Base-by-base conservation (phyloP, 2,329 filamentous ascomycete species). In the Xylariales sp. region DNA sequence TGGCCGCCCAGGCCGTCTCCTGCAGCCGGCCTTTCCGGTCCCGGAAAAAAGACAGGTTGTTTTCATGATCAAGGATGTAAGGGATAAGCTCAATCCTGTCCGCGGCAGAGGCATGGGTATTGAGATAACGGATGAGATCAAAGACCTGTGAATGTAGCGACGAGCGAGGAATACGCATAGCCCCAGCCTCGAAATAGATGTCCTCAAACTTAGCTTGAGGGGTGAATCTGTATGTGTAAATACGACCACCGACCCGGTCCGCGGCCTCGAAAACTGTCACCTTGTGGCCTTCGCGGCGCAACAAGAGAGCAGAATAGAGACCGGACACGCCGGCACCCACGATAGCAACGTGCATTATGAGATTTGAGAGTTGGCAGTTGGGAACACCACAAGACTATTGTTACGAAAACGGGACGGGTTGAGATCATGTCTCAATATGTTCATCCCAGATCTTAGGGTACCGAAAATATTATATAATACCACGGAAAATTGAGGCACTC, bases 341-440 rank as follows among this genome's bases (percentile, higher is more conserved):
- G 18, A 71, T 69, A 18, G 64, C 67, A 10, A 69, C 64, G 39
- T 69, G 65, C 65, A 70, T 70, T 14, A 14, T 67, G 45, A 36
- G 36, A 16, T 41, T n/a, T 50, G 14, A 34, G 23, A 23, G 23
- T 23, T 23, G 23, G 23, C 23, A 23, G 23, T 23, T 23, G 23
- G 23, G 23, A 23, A 23, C 23, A 23, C 23, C 23, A 23, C 23
- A 23, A 23, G 23, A 23, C 23, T 23, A 23, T 23, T 23, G 23
- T 23, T 23, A 23, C 23, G 23, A 23, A 23, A 23, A 23, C 23
- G 23, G 23, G 23, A 23, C 23, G 23, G 23, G 23, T 23, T 23
- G 23, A 23, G 23, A 23, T 23, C 23, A 23, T 23, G 23, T 23
- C 23, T 23, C 23, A 23, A 23, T 23, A 23, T 23, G 23, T 23